Evolutionary conservation across 371 early-diverging fungal species (phyloP), one percentile per base, ranked within the genome.

Genomic region (Zychaea mexicana): DNA sequence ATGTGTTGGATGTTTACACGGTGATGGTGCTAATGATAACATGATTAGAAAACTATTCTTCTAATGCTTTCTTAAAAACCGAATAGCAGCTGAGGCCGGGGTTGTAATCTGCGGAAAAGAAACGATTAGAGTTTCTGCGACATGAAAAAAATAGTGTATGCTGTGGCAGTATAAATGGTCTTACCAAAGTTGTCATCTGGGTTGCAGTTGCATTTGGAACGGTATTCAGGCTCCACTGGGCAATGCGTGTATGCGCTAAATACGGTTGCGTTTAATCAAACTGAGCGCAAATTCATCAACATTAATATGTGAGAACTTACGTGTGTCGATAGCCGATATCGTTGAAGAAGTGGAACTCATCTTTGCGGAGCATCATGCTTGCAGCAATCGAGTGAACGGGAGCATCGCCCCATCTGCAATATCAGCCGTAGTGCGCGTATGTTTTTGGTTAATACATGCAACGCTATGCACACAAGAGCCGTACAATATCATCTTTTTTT

Each of bases 321-420:
- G 82, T 77, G 32, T 68, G 68, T 15, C 64, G 30, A 73, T 92
- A 92, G 2, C 92, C 93, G 38, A 93, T 89, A 63, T 92, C 90
- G 64, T 94, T 90, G 73, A 96, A 96, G 73, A 90, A 95, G 68
- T 96, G 96, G 59, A 97, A 85, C 77, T 95, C 85, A 36, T 84
- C 79, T 66, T 88, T 90, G 27, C 82, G 77, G 15, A 97, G 74
- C 80, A 96, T 82, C 68, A 98, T 67, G 0, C 91, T 87, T 2
- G 91, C 94, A 2, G 95, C 97, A 33, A 98, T 81, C 1, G 95
- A 93, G 68, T 97, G 98, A n/a, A 98, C 90, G 8, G 98, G 98
- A 10, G 98, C 98, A 85, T 97, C 98, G 3, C 98, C 98, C 98
- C 98, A 98, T 19, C 73, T 78, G 58, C 31, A 61, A 33, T 5